phyloP scores from a whole-genome alignment of 345 rosid species.

The Iberis pinnata region DNA sequence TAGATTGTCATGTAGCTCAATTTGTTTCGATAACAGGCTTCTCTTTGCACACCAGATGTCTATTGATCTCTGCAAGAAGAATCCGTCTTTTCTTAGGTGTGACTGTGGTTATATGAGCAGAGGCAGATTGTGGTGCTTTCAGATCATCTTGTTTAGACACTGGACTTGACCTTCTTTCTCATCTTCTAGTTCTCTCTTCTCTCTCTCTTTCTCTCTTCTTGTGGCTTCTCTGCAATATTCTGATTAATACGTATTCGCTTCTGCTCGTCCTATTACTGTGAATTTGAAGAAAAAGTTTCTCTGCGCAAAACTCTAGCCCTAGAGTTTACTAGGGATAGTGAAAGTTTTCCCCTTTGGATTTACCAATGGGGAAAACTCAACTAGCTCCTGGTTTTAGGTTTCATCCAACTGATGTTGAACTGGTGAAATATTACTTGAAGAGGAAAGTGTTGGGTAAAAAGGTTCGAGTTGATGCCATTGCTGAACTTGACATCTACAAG shows the following conservation, averaged over 20 bases:
- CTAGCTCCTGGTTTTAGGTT: conserved; percentile 71
- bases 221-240: too few species aligned
- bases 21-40: conserved; percentile 26
- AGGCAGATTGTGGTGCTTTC: conserved; percentile 62
- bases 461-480: conserved; percentile 35
- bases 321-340: conserved; percentile 8
- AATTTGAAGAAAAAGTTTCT: not conserved
- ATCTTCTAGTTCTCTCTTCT: not conserved
- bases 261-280: conserved; percentile 12
- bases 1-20: not conserved
- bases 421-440: conserved; percentile 57
- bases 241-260: conserved; percentile 5
- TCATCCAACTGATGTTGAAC: conserved; percentile 74
- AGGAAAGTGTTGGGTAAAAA: conserved; percentile 54
- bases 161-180: conserved; percentile 52
- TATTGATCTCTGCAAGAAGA: conserved; percentile 35
- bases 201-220: conserved; percentile 7
- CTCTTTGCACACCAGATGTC: conserved; percentile 35
- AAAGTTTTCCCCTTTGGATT: conserved; percentile 30
- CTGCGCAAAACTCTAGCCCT: conserved; percentile 1
- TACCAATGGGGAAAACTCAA: conserved; percentile 34
- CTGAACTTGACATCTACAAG: conserved; percentile 55
- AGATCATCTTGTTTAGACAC: conserved; percentile 42
- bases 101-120: conserved; percentile 63
- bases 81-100: conserved; percentile 39